These are phyloP conservation scores for Piloderma croceum DNA, from an alignment of 768 basidiomycete species.

Conservation along the genomic window DNA sequence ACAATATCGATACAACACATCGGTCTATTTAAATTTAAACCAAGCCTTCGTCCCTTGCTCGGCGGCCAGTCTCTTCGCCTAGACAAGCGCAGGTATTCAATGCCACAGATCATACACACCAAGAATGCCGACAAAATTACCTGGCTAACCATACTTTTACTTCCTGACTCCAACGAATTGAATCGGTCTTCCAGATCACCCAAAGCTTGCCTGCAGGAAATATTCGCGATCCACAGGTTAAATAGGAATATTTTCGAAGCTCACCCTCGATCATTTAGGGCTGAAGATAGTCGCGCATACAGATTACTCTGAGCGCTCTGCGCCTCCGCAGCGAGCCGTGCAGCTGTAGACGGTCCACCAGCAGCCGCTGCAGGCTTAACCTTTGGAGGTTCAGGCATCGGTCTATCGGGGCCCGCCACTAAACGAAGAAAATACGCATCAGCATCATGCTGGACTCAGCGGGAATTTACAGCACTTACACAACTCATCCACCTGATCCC, in stretches of 20 bases:
- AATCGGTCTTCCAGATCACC: slow-evolving; percentile 58
- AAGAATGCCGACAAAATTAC: slow-evolving; percentile 24
- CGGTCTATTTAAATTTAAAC: slow-evolving; percentile 45
- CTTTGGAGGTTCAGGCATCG: slow-evolving; percentile 34
- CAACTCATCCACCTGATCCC: slow-evolving; percentile 54
- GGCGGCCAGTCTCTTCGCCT: slow-evolving; percentile 62
- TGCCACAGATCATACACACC: not conserved
- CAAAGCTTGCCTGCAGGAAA: slow-evolving; percentile 48
- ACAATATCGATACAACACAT: too few species aligned
- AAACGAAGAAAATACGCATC: not conserved
- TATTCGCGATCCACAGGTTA: not conserved
- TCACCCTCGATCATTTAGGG: slow-evolving; percentile 61
- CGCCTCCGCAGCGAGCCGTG: slow-evolving; percentile 28
- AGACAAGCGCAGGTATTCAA: not conserved
- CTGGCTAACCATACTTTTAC: slow-evolving; percentile 60
- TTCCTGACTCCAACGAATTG: slow-evolving; percentile 59
- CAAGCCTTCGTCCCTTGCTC: slow-evolving; percentile 61
- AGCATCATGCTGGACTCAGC: not conserved
- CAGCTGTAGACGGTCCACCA: slow-evolving; percentile 9
- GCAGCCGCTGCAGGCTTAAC: not conserved
- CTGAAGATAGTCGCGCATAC: slow-evolving; percentile 45
- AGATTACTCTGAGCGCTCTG: slow-evolving; percentile 34
- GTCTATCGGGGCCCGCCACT: slow-evolving; percentile 68
- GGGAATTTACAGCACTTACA: slow-evolving; percentile 33
- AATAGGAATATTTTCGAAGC: slow-evolving; percentile 10